Conservation (phyloP, 805 yeast genomes). For the Candida sanyiensis region DNA sequence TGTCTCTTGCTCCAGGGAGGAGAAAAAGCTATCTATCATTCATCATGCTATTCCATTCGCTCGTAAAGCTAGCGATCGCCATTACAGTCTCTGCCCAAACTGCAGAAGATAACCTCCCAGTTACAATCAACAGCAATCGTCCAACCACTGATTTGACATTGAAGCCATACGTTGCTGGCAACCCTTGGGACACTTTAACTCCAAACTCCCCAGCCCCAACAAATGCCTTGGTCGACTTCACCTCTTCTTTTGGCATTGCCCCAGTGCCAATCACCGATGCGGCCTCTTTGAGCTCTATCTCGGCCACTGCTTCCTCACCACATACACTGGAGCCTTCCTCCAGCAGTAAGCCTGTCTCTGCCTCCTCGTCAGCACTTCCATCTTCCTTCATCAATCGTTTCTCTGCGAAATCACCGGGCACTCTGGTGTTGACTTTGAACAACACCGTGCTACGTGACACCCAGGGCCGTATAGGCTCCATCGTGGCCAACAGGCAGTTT, state of each 20-base stretch:
- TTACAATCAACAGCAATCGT: neutral
- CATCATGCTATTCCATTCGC: neutral
- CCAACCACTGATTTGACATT: no score
- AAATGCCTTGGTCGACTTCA: constrained; percentile 29
- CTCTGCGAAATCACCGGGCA: no score
- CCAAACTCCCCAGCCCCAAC: constrained; percentile 39
- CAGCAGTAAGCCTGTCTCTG: no score
- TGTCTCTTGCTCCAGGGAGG: no score
- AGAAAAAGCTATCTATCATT: no score
- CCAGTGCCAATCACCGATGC: constrained; percentile 22
- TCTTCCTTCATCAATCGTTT: no score
- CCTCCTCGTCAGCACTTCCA: no score
- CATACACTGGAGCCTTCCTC: neutral
- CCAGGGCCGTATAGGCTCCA: constrained; percentile 15
- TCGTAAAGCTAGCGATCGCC: neutral
- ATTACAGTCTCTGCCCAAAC: neutral
- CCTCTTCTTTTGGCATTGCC: constrained; percentile 41
- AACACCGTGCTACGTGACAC: constrained; percentile 10
- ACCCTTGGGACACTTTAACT: constrained; percentile 14
- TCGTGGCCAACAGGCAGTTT: constrained; percentile 42
- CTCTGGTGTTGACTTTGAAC: constrained; percentile 5
- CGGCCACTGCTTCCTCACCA: constrained; percentile 28
- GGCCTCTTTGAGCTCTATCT: constrained; percentile 19
- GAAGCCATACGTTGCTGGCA: neutral
- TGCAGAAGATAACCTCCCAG: neutral